Evolutionary conservation across 2,329 filamentous ascomycete genomes (phyloP).

Genomic region (Colletotrichum tabaci): DNA sequence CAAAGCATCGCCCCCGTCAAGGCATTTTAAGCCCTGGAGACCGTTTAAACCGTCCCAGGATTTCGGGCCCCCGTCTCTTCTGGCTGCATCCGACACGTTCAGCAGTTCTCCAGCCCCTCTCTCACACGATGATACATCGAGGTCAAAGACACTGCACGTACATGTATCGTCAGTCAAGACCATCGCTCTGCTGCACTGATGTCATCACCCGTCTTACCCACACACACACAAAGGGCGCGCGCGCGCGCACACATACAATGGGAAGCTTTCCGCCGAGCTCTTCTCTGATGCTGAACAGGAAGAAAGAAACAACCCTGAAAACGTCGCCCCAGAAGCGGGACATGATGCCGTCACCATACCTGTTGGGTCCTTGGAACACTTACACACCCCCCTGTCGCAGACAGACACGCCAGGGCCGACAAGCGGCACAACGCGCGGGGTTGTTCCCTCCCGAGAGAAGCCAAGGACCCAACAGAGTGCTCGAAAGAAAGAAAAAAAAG

Average conservation of each 20-base stretch:
- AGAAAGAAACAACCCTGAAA: constrained; percentile 19
- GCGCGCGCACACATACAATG: not conserved
- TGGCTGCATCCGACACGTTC: constrained; percentile 34
- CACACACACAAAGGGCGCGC: not conserved
- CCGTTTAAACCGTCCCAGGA: constrained; percentile 31
- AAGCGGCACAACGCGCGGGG: constrained; percentile 7
- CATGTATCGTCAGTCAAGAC: not conserved
- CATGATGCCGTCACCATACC: constrained; percentile 31
- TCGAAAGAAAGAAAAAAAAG: not conserved
- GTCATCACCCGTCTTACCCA: constrained; percentile 19
- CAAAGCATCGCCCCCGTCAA: not conserved
- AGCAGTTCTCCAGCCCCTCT: not conserved
- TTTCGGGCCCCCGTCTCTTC: constrained; percentile 21
- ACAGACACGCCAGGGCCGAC: not conserved
- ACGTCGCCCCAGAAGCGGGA: constrained; percentile 21
- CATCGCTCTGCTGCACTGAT: constrained; percentile 6
- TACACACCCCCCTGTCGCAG: not conserved
- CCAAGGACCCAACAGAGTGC: not conserved
- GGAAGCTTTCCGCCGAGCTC: not conserved
- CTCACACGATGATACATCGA: not conserved
- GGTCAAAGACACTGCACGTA: not conserved
- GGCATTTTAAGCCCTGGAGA: not conserved
- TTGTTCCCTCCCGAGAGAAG: constrained; percentile 2
- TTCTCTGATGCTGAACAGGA: not conserved
- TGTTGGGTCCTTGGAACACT: not conserved